Conservation (phyloP, 805 yeast species). For the Monosporozyma aquatica region DNA sequence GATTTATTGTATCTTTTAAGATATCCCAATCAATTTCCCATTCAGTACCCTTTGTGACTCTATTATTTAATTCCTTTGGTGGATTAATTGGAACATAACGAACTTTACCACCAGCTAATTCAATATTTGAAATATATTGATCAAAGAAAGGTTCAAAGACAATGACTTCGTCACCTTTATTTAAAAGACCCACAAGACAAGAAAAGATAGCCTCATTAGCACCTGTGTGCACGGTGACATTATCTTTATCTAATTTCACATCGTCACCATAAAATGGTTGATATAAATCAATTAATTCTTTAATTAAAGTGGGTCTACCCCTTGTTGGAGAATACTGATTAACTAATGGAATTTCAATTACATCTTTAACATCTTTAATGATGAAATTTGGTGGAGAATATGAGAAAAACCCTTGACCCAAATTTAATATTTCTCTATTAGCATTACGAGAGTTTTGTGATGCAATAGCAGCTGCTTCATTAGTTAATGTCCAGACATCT, state of each 20-base stretch:
- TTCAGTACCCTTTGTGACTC: constrained; percentile 69
- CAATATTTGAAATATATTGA: constrained; percentile 90
- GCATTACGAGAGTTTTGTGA: constrained; percentile 39
- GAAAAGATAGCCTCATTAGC: constrained; percentile 94
- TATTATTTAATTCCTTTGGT: constrained; percentile 57
- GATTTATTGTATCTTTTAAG: constrained; percentile 59
- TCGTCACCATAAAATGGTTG: constrained; percentile 44
- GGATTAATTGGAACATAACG: constrained; percentile 81
- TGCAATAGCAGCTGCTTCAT: constrained; percentile 88
- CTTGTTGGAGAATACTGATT: constrained; percentile 91
- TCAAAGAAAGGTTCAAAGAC: constrained; percentile 97
- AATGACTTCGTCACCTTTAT: constrained; percentile 88
- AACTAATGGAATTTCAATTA: constrained; percentile 60
- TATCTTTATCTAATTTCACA: constrained; percentile 36
- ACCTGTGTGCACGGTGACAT: constrained; percentile 79
- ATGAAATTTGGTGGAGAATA: constrained; percentile 96
- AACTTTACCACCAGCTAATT: constrained; percentile 86
- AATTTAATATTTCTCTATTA: constrained; percentile 73
- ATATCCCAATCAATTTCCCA: constrained; percentile 82
- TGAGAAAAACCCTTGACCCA: constrained; percentile 97
- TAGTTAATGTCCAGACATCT: constrained; percentile 92
- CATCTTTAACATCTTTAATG: constrained; percentile 65
- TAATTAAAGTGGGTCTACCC: constrained; percentile 71
- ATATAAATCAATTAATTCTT: constrained; percentile 64
- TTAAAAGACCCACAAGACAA: constrained; percentile 72